Evolutionary conservation across 2,329 filamentous ascomycete species (phyloP).

Genomic region (Achaetomium macrosporum): DNA sequence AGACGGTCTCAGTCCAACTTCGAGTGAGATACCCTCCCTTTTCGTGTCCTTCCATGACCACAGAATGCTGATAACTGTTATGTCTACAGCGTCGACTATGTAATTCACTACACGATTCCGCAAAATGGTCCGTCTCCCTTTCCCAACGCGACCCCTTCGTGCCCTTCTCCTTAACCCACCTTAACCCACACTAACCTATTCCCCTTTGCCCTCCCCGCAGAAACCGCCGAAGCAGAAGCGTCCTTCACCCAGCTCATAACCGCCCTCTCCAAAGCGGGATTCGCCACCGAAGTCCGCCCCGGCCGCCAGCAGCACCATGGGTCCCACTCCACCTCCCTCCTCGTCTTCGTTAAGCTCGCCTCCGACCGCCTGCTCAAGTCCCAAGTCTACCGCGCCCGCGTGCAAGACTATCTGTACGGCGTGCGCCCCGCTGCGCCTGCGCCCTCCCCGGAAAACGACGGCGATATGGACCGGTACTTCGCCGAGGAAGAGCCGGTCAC

Average conservation of each 20-base stretch:
- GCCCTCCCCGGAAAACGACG: constrained; percentile 26
- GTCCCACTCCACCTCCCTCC: constrained; percentile 59
- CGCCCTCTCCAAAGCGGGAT: constrained; percentile 69
- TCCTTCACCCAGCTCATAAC: constrained; percentile 74
- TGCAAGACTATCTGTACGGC: constrained; percentile 91
- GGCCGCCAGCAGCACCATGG: constrained; percentile 46
- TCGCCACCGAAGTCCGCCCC: constrained; percentile 80
- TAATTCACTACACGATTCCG: constrained; percentile 26
- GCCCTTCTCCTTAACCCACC: constrained; percentile 39
- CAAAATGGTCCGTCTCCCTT: constrained; percentile 5
- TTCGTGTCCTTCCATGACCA: not conserved
- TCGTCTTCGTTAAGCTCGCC: constrained; percentile 77
- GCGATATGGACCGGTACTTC: constrained; percentile 63
- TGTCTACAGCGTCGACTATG: constrained; percentile 26
- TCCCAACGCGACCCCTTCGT: not conserved
- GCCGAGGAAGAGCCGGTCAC: constrained; percentile 65
- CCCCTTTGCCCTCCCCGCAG: constrained; percentile 40
- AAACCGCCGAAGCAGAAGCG: constrained; percentile 59
- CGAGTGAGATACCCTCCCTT: constrained; percentile 17
- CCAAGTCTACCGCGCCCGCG: constrained; percentile 78
- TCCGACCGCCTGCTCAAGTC: constrained; percentile 68
- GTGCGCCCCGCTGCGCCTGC: constrained; percentile 72
- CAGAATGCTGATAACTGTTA: not conserved
- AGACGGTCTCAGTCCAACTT: constrained; percentile 25
- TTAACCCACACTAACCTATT: not conserved